Evolutionary conservation across 139 green algal genomes (phyloP), one percentile per base, ranked within the genome.

Genomic region (Bryopsis sp.): DNA sequence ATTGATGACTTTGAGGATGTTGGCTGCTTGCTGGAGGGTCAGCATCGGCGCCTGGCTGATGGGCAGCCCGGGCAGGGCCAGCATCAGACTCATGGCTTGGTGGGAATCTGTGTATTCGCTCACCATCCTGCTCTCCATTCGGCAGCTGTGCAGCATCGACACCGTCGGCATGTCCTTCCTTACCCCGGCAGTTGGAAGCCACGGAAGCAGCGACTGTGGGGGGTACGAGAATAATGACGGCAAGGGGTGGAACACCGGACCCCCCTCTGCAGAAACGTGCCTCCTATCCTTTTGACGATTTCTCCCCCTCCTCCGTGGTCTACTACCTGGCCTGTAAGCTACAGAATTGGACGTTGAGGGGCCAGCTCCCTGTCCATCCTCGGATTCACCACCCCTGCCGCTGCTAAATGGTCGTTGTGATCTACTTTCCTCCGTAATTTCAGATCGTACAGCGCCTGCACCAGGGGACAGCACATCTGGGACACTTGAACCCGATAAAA

Each of bases 71-170:
- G 62, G 62, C 7, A 69, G 37, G 3, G 62, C 62, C 26, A 69
- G 26, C 62, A 69, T 58, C 37, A 69, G 26, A 22, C 62, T 69
- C 36, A 69, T 24, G 35, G 48, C 62, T 22, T 69, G 62, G n/a
- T 69, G 62, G 7, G 62, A 69, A 69, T 69, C 62, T 28, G 62
- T 7, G n/a, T 69, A 54, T 19, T 69, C 62, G 26, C 36, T 57
- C 6, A 69, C 62, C 37, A 69, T 37, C 26, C 54, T 50, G 34
- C n/a, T 48, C 62, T 69, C 62, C 7, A 58, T 35, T 37, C 37
- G 48, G 26, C 62, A 69, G 35, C 8, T 69, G 3, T 54, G 37
- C 8, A 69, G 54, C 19, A 69, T 5, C 5, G 62, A 35, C 37
- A 69, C 37, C 28, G 62, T 69, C 54, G 62, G 62, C 3, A 69